Percentiles rank a stretch among this genome's conserved stretches.
Evolutionary conservation across 768 basidiomycete species (phyloP).

Genomic region (Pulveroboletus ravenelii): DNA sequence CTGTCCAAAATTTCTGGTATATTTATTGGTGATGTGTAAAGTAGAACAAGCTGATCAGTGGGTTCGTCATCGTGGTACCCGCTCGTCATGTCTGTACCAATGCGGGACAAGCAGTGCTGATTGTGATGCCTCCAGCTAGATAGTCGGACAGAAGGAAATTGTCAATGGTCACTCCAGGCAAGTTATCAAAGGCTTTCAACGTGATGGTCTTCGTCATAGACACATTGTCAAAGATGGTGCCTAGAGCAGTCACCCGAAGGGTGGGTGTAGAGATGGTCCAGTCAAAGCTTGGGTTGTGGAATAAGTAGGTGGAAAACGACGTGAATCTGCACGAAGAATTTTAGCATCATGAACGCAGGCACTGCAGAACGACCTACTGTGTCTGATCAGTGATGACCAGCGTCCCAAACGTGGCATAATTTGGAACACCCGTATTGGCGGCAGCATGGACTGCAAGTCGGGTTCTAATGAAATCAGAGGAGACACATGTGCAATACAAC

Average conservation of each 20-base stretch:
- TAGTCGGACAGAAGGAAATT: constrained; percentile 71
- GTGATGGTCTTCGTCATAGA: constrained; percentile 54
- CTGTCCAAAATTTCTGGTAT: too few relatives aligned
- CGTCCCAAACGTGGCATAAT: constrained; percentile 49
- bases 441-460: constrained; percentile 52
- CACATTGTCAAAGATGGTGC: constrained; percentile 65
- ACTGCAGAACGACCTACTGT: constrained; percentile 33
- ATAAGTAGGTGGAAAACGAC: constrained; percentile 56
- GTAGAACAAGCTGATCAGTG: too few relatives aligned
- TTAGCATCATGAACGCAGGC: not conserved
- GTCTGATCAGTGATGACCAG: constrained; percentile 52
- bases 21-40: too few relatives aligned
- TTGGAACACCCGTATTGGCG: constrained; percentile 61
- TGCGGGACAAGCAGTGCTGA: constrained; percentile 59
- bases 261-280: constrained; percentile 69
- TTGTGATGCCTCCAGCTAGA: constrained; percentile 62
- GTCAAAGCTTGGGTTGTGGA: constrained; percentile 59
- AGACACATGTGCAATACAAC: constrained; percentile 3
- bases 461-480: not conserved
- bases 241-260: constrained; percentile 60
- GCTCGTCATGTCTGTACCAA: too few relatives aligned
- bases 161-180: constrained; percentile 66
- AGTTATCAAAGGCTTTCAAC: constrained; percentile 66
- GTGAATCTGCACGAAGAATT: constrained; percentile 44
- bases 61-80: too few relatives aligned